Conservation (phyloP, 164 flowering plant species). For the Akebia trifoliata region DNA sequence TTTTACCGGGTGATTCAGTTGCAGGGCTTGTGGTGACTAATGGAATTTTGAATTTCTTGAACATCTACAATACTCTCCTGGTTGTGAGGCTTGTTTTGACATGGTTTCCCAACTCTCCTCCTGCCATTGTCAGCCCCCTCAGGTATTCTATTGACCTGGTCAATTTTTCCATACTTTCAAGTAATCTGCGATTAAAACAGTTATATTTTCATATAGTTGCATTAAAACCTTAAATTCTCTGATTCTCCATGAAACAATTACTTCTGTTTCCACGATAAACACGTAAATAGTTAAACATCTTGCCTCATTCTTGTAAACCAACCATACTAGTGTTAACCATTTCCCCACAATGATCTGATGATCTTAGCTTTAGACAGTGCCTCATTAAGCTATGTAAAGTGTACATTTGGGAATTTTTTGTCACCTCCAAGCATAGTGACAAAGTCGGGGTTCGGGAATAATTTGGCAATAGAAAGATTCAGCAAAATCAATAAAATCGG, state of each 20-base stretch:
- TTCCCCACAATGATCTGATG: too few relatives aligned
- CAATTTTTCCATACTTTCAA: background rate
- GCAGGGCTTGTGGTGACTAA: conserved; percentile 83
- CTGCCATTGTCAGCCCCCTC: conserved; percentile 86
- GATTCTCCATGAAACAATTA: background rate
- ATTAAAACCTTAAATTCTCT: background rate
- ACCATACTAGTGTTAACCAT: background rate
- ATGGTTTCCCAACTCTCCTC: conserved; percentile 95
- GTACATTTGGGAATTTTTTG: background rate
- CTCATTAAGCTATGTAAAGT: background rate
- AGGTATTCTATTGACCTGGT: conserved; percentile 38
- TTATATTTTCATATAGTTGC: too few relatives aligned
- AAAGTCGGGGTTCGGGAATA: too few relatives aligned
- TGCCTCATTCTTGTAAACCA: background rate
- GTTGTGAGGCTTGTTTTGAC: conserved; percentile 87
- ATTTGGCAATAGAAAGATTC: too few relatives aligned
- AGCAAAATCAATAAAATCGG: too few relatives aligned
- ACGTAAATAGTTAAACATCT: background rate
- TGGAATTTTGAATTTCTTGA: conserved; percentile 79
- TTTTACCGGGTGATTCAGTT: conserved; percentile 89
- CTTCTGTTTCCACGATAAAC: background rate
- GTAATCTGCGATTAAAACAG: background rate
- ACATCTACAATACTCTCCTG: conserved; percentile 74
- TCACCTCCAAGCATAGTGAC: background rate
- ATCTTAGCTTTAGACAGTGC: background rate